Evolutionary conservation across 75 land plant genomes (phyloP).

Genomic region (Ceratopteris richardii): DNA sequence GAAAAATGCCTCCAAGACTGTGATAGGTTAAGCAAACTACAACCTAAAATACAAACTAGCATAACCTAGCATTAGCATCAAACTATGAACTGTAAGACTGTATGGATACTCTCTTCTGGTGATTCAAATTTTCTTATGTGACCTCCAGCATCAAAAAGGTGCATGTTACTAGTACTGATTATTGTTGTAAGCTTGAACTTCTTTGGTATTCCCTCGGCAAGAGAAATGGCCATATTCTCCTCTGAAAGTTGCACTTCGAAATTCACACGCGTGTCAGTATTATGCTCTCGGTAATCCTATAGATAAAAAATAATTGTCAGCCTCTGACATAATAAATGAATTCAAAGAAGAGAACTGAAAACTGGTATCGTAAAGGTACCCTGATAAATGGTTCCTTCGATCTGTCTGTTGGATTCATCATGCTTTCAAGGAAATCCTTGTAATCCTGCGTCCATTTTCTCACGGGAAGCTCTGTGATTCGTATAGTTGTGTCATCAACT

Average conservation of each 20-base stretch:
- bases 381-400: slow-evolving; percentile 78
- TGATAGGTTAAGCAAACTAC: slow-evolving; percentile 1
- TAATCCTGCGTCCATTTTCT: slow-evolving; percentile 94
- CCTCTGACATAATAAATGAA: not conserved
- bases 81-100: too few species aligned
- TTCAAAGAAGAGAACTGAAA: not conserved
- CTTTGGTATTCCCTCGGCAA: slow-evolving; percentile 75
- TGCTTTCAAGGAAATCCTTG: slow-evolving; percentile 68
- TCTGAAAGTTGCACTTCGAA: slow-evolving; percentile 67
- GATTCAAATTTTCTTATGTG: slow-evolving; percentile 80
- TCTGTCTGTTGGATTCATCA: slow-evolving; percentile 49
- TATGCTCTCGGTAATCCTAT: slow-evolving; percentile 69
- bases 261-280: slow-evolving; percentile 49
- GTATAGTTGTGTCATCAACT: slow-evolving; percentile 63
- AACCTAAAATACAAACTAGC: not conserved
- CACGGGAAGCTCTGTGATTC: slow-evolving; percentile 82
- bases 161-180: slow-evolving; percentile 96
- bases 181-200: slow-evolving; percentile 88
- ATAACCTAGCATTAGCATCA: too few species aligned
- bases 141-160: slow-evolving; percentile 79
- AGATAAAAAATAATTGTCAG: not conserved
- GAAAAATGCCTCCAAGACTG: slow-evolving; percentile 85
- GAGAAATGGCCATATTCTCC: slow-evolving; percentile 58
- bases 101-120: slow-evolving; percentile 84
- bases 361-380: slow-evolving; percentile 42